Evolutionary conservation across 495 filamentous ascomycete genomes (phyloP).

Genomic region (Poronia punctata): DNA sequence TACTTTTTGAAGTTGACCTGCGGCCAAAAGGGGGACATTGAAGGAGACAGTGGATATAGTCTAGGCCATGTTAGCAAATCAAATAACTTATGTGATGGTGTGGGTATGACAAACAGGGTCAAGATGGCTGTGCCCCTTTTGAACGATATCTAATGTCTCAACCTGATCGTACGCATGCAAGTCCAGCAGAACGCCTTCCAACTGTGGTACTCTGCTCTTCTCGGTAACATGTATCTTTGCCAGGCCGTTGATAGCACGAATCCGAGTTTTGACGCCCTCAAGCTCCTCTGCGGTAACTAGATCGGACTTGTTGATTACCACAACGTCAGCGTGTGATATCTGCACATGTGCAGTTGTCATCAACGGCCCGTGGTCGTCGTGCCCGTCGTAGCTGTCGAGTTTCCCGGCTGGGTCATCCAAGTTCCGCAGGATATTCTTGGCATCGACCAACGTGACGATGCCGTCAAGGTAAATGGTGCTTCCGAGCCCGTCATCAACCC

Average conservation of each 20-base stretch:
- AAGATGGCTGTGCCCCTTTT: conserved; percentile 69
- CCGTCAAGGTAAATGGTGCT: conserved; percentile 94
- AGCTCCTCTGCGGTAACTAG: conserved; percentile 68
- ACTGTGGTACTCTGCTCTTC: conserved; percentile 67
- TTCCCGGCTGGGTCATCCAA: conserved; percentile 68
- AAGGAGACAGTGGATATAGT: conserved; percentile 83
- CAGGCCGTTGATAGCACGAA: conserved; percentile 80
- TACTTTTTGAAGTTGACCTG: conserved; percentile 48
- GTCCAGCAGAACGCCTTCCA: conserved; percentile 82
- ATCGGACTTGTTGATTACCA: conserved; percentile 93
- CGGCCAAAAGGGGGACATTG: conserved; percentile 48
- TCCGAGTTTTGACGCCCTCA: conserved; percentile 53
- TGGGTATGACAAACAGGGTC: conserved; percentile 51
- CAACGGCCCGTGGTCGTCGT: conserved; percentile 50
- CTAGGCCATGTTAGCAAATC: conserved; percentile 35
- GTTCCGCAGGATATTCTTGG: conserved; percentile 77
- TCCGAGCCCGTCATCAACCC: conserved; percentile 91
- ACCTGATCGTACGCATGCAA: conserved; percentile 88
- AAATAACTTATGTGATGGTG: neutral
- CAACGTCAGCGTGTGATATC: conserved; percentile 93
- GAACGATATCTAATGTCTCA: conserved; percentile 54
- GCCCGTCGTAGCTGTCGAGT: conserved; percentile 47
- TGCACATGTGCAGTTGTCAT: conserved; percentile 91
- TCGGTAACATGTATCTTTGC: conserved; percentile 78
- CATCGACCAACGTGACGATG: conserved; percentile 93